Conservation (phyloP, 2,329 filamentous ascomycete species). For the Paraconiothyrium sp. region DNA sequence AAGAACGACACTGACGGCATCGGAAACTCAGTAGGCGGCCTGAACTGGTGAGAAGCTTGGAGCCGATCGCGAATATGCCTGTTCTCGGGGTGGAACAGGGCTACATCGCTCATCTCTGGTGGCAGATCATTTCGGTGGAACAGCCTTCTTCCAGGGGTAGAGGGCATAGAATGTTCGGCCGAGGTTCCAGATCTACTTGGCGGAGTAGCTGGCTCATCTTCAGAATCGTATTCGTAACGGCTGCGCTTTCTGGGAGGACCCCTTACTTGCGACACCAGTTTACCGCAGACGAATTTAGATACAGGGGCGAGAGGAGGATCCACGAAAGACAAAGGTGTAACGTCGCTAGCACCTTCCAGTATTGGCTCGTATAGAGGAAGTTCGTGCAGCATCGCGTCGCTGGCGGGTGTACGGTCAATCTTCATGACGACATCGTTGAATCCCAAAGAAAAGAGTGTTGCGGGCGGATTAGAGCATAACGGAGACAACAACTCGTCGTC, state of each 20-base stretch:
- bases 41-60: conserved; percentile 90
- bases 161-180: conserved; percentile 56
- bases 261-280: conserved; percentile 74
- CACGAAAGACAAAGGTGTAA: conserved; percentile 43
- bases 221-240: conserved; percentile 81
- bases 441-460: conserved; percentile 83
- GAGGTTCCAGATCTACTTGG: conserved; percentile 49
- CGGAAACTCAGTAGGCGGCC: conserved; percentile 86
- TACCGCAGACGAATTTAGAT: conserved; percentile 85
- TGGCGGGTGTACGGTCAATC: conserved; percentile 75
- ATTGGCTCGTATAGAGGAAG: conserved; percentile 76
- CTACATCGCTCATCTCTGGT: conserved; percentile 78
- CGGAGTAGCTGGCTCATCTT: conserved; percentile 63
- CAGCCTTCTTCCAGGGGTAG: conserved; percentile 50
- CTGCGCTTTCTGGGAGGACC: conserved; percentile 78
- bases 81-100: conserved; percentile 88
- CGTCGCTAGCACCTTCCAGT: conserved; percentile 43
- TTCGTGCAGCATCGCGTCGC: conserved; percentile 81
- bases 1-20: conserved; percentile 95
- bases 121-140: conserved; percentile 61
- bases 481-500: conserved; percentile 54
- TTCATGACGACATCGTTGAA: conserved; percentile 84
- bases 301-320: conserved; percentile 75
- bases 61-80: conserved; percentile 89
- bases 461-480: conserved; percentile 66